These are phyloP conservation scores for Pseudopithomyces chartarum DNA, from an alignment of 2,329 filamentous ascomycete species.

Conservation along the genomic window DNA sequence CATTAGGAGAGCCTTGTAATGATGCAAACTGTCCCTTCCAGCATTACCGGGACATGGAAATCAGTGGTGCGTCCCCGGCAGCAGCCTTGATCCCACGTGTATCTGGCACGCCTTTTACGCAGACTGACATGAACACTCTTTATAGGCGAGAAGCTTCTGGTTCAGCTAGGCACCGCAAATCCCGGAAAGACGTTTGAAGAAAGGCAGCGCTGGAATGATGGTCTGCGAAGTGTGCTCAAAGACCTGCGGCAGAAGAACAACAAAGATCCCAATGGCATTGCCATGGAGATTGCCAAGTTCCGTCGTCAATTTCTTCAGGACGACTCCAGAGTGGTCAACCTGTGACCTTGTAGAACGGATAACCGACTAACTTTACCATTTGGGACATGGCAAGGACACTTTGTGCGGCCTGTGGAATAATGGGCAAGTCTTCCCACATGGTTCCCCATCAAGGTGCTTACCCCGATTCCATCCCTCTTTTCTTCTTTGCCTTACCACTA, in stretches of 20 bases:
- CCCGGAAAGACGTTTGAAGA: constrained; percentile 65
- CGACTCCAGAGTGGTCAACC: constrained; percentile 45
- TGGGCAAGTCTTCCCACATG: not conserved
- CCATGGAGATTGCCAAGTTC: constrained; percentile 44
- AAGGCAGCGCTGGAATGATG: constrained; percentile 55
- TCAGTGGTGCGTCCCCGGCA: constrained; percentile 70
- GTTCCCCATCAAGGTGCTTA: not conserved
- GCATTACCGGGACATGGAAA: constrained; percentile 76
- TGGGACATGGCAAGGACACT: not conserved
- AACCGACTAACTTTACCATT: not conserved
- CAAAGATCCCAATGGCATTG: constrained; percentile 46
- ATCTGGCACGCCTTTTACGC: constrained; percentile 37
- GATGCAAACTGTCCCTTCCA: constrained; percentile 75
- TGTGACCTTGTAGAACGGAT: constrained; percentile 23
- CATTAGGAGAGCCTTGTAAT: constrained; percentile 73
- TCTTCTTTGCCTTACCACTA: not conserved
- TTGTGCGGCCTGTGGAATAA: not conserved
- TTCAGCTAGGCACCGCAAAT: constrained; percentile 71
- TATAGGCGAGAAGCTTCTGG: constrained; percentile 73
- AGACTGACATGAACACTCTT: constrained; percentile 43
- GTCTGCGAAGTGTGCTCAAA: constrained; percentile 44
- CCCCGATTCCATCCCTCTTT: not conserved
- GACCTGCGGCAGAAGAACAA: constrained; percentile 43
- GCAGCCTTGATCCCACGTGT: constrained; percentile 18
- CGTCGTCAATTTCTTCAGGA: constrained; percentile 49